Conservation (phyloP, 1,284 basidiomycete genomes). For the Caloboletus inedulis region DNA sequence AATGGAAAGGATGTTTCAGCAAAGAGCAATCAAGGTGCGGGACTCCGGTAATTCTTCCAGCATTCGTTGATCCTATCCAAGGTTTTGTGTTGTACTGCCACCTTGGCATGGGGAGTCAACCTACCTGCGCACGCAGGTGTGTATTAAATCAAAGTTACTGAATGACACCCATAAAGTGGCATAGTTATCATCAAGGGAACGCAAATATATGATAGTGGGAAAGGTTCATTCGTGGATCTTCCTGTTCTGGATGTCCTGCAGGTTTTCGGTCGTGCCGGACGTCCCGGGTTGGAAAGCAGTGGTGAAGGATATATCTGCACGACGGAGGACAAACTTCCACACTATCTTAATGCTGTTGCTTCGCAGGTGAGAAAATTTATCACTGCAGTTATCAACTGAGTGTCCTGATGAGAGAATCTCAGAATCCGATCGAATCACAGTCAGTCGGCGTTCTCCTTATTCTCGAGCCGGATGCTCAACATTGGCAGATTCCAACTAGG, state of each 20-base stretch:
- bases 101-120: slow-evolving; percentile 99
- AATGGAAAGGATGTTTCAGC: slow-evolving; percentile 94
- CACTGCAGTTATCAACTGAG: not conserved
- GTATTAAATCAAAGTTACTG: slow-evolving; percentile 18
- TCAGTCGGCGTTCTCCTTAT: slow-evolving; percentile 35
- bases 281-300: slow-evolving; percentile 92
- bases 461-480: slow-evolving; percentile 11
- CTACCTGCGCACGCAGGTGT: slow-evolving; percentile 94
- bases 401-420: slow-evolving; percentile 10
- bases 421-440: slow-evolving; percentile 97
- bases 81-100: slow-evolving; percentile 98
- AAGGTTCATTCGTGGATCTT: slow-evolving; percentile 89
- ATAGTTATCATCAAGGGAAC: slow-evolving; percentile 97
- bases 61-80: slow-evolving; percentile 34
- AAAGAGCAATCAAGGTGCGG: slow-evolving; percentile 82
- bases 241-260: slow-evolving; percentile 96
- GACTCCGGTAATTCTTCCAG: not conserved
- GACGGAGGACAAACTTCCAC: slow-evolving; percentile 86
- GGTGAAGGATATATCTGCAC: slow-evolving; percentile 99
- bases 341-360: slow-evolving; percentile 89
- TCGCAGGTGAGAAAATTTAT: slow-evolving; percentile 60
- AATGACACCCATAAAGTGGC: slow-evolving; percentile 13
- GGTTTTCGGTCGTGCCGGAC: slow-evolving; percentile 96
- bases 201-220: slow-evolving; percentile 89
- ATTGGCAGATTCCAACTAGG: slow-evolving; percentile 74